Percentiles rank a stretch among this genome's conserved stretches.
These are phyloP conservation scores for Iris macrosiphon DNA, from an alignment of 106 monocot genomes.

Conservation along the genomic window DNA sequence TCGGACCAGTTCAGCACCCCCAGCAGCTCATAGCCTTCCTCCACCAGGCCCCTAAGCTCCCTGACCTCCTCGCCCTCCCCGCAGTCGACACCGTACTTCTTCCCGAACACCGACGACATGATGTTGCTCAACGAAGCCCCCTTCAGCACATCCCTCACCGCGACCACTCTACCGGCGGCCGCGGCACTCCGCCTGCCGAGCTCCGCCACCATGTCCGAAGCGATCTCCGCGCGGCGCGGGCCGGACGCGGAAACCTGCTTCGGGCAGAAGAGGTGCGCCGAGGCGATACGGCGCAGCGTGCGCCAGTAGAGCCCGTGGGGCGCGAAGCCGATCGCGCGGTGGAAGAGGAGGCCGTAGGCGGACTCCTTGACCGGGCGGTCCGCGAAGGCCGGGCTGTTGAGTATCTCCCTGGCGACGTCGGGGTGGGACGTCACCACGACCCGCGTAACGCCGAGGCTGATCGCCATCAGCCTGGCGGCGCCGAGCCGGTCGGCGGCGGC, in stretches of 20 bases:
- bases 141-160: slow-evolving; percentile 27
- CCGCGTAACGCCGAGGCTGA: slow-evolving; percentile 37
- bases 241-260: slow-evolving; percentile 16
- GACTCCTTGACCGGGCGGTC: slow-evolving; percentile 60
- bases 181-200: too few species aligned
- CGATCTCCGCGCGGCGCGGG: slow-evolving; percentile 22
- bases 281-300: slow-evolving; percentile 45
- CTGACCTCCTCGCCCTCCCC: slow-evolving; percentile 9
- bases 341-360: slow-evolving; percentile 56
- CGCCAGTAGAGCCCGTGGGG: slow-evolving; percentile 57
- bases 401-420: slow-evolving; percentile 48
- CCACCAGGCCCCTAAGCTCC: slow-evolving; percentile 34
- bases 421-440: slow-evolving; percentile 34
- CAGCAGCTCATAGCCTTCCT: slow-evolving; percentile 53
- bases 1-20: slow-evolving; percentile 52
- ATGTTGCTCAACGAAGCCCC: slow-evolving; percentile 44
- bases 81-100: slow-evolving; percentile 12
- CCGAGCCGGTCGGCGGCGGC: slow-evolving; percentile 8
- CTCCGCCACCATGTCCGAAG: slow-evolving; percentile 20
- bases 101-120: slow-evolving; percentile 55
- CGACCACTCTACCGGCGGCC: not conserved
- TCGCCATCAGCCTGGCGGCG: slow-evolving; percentile 45
- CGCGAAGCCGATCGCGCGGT: slow-evolving; percentile 67
- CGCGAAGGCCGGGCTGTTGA: slow-evolving; percentile 36
- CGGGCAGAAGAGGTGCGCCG: slow-evolving; percentile 47